A percentile compares a stretch with the other conserved stretches of the same genome.
Evolutionary conservation across 2,329 filamentous ascomycete genomes (phyloP).

Genomic region (Sclerotinia spermophila): DNA sequence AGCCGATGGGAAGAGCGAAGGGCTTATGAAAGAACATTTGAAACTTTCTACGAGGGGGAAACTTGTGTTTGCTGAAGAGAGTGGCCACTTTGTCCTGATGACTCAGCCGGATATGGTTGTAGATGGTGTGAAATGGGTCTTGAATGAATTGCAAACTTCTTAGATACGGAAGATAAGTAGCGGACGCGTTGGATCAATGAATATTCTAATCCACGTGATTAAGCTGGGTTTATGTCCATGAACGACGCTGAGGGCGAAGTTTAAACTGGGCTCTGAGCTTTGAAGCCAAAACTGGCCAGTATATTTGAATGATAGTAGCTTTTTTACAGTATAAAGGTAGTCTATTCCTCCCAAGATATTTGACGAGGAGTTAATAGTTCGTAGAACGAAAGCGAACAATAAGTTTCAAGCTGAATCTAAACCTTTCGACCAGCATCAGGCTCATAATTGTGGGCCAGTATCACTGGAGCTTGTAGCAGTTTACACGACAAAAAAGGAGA

Average conservation of each 20-base stretch:
- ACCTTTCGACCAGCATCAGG: no score
- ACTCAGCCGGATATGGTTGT: slow-evolving; percentile 39
- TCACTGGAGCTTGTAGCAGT: no score
- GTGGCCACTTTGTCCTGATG: slow-evolving; percentile 40
- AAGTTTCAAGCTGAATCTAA: no score
- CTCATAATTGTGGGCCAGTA: no score
- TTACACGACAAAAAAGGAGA: no score
- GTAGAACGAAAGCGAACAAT: no score
- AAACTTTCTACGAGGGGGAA: slow-evolving; percentile 35
- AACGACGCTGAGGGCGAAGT: neutral
- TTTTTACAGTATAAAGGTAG: neutral
- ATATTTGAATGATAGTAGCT: neutral
- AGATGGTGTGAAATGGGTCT: slow-evolving; percentile 33
- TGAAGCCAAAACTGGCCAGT: neutral
- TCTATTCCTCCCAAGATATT: no score
- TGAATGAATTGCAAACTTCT: neutral
- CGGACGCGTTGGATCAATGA: neutral
- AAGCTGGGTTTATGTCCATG: neutral
- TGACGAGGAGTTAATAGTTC: no score
- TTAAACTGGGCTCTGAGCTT: neutral
- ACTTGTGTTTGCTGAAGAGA: slow-evolving; percentile 35
- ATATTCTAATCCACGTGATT: neutral
- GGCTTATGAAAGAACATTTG: slow-evolving; percentile 34
- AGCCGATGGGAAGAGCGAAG: slow-evolving; percentile 34
- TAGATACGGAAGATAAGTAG: neutral